Evolutionary conservation across 345 rosid species (phyloP).

Genomic region (Murraya koenigii): DNA sequence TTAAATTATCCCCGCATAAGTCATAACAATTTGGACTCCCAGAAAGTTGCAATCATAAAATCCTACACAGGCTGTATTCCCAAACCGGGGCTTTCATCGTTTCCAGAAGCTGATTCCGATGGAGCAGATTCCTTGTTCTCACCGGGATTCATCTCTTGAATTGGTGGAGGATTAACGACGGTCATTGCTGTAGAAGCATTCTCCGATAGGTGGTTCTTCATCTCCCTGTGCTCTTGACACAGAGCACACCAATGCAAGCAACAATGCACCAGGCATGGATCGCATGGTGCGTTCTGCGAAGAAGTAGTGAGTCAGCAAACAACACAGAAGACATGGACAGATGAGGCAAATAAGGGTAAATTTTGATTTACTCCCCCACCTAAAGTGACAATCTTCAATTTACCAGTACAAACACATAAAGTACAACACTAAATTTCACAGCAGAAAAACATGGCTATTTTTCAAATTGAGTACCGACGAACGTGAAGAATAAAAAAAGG

Average conservation of each 20-base stretch:
- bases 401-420: too few relatives aligned
- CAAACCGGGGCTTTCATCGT: slow-evolving; percentile 35
- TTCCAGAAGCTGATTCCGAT: slow-evolving; percentile 37
- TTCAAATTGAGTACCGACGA: background rate
- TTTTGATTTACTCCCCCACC: too few relatives aligned
- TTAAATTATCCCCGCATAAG: background rate
- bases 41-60: background rate
- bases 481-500: background rate
- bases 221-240: slow-evolving; percentile 93
- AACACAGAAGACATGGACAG: background rate
- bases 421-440: background rate
- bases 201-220: slow-evolving; percentile 76
- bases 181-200: slow-evolving; percentile 38
- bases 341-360: too few relatives aligned
- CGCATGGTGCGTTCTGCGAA: slow-evolving; percentile 78
- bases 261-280: slow-evolving; percentile 80
- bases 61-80: slow-evolving; percentile 56
- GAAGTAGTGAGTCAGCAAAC: background rate
- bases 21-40: background rate
- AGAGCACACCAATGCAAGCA: slow-evolving; percentile 91
- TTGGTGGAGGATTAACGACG: slow-evolving; percentile 65
- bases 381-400: too few relatives aligned
- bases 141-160: slow-evolving; percentile 64
- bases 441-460: background rate
- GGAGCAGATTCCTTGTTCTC: slow-evolving; percentile 29